Conservation (phyloP, 805 yeast genomes). For the Yamadazyma olivae region DNA sequence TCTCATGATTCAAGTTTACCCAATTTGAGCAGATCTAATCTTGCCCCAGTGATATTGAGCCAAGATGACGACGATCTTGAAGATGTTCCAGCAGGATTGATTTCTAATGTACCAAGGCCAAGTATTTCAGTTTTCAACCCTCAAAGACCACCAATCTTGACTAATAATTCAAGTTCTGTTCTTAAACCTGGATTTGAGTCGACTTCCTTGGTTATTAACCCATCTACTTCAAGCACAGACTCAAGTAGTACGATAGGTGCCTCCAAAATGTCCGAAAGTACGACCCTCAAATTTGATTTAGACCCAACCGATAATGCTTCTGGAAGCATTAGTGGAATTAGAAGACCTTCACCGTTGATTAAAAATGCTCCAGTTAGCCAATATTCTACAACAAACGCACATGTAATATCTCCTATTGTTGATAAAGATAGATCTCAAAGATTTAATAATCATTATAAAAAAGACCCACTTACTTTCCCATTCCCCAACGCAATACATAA, state of each 20-base stretch:
- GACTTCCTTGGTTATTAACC: neutral
- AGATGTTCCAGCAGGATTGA: constrained; percentile 40
- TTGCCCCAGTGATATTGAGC: constrained; percentile 30
- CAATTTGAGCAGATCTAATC: constrained; percentile 9
- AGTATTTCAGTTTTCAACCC: constrained; percentile 18
- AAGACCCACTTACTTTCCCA: constrained; percentile 41
- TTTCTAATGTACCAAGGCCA: constrained; percentile 25
- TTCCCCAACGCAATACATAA: constrained; percentile 40
- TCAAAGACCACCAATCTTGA: constrained; percentile 13
- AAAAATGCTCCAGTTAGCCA: constrained; percentile 31
- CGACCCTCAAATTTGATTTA: neutral
- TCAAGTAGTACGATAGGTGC: constrained; percentile 1
- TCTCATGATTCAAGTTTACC: constrained; percentile 43
- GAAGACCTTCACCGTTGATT: constrained; percentile 32
- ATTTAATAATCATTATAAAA: constrained; percentile 46
- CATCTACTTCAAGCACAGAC: constrained; percentile 4
- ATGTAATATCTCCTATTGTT: neutral
- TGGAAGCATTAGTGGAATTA: constrained; percentile 1
- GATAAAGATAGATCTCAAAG: constrained; percentile 17
- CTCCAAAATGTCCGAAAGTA: neutral
- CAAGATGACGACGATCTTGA: constrained; percentile 32
- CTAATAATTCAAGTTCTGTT: constrained; percentile 16
- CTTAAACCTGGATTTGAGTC: constrained; percentile 11
- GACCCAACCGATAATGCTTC: constrained; percentile 1
- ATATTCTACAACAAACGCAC: constrained; percentile 13